A percentile compares a stretch with the other conserved stretches of the same genome.
phyloP scores from a whole-genome alignment of 495 filamentous ascomycete genomes.

The Friedmanniomyces simplex region DNA sequence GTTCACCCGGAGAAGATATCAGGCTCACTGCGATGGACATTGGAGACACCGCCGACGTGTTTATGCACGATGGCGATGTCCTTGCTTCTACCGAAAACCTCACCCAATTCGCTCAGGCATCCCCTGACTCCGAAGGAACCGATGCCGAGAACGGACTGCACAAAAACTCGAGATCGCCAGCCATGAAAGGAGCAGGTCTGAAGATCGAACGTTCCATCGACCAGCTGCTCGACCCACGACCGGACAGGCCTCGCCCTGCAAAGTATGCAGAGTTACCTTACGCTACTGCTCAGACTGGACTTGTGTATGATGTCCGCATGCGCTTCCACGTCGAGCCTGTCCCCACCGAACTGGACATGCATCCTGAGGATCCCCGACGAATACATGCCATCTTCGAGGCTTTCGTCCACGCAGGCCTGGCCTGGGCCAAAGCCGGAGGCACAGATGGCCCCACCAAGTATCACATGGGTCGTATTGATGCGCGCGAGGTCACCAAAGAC shows the following conservation, averaged over 20 bases:
- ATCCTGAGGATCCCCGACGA: slow-evolving; percentile 86
- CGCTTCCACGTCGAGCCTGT: slow-evolving; percentile 69
- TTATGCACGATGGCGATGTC: slow-evolving; percentile 11
- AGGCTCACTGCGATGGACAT: background rate
- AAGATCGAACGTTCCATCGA: background rate
- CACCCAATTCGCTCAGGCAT: background rate
- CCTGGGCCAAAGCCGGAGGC: slow-evolving; percentile 23
- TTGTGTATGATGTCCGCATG: slow-evolving; percentile 87
- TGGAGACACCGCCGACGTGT: background rate
- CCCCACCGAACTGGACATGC: slow-evolving; percentile 51
- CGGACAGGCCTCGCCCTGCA: slow-evolving; percentile 10
- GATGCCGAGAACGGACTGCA: background rate
- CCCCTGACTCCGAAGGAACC: background rate
- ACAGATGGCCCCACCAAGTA: slow-evolving; percentile 34
- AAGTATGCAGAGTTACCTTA: slow-evolving; percentile 27
- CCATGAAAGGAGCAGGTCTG: background rate
- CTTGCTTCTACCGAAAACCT: slow-evolving; percentile 5
- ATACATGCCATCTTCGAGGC: slow-evolving; percentile 84
- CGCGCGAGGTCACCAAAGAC: slow-evolving; percentile 58
- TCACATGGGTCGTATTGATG: slow-evolving; percentile 65
- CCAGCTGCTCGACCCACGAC: background rate
- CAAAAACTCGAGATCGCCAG: background rate
- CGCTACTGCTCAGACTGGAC: slow-evolving; percentile 44
- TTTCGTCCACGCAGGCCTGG: slow-evolving; percentile 64
- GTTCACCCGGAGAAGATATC: no score